Evolutionary conservation across 1,139 yeast species (phyloP).

Genomic region (Debaryomycetaceae sp.): DNA sequence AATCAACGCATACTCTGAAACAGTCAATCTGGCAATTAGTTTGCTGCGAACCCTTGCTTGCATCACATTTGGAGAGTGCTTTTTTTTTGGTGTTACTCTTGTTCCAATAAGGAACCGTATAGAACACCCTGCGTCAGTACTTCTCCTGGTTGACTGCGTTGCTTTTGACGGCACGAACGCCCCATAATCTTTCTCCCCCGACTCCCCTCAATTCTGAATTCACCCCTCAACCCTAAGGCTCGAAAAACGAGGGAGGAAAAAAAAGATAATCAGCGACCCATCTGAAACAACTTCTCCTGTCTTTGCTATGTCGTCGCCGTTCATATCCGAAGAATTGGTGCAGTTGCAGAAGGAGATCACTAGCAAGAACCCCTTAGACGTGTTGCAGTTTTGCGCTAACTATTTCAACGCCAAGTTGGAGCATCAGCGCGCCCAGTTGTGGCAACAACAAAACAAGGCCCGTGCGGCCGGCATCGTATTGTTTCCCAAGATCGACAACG

Average conservation of each 20-base stretch:
- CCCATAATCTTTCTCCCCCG: too few relatives aligned
- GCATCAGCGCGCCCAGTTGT: constrained; percentile 53
- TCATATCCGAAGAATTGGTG: constrained; percentile 47
- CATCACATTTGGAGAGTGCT: too few relatives aligned
- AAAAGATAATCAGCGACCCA: constrained; percentile 2
- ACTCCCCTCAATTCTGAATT: background rate
- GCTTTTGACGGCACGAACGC: too few relatives aligned
- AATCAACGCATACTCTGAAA: too few relatives aligned
- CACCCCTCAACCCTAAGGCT: background rate
- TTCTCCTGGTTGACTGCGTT: too few relatives aligned
- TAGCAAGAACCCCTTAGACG: constrained; percentile 60
- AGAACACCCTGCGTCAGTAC: too few relatives aligned
- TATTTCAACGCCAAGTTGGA: constrained; percentile 62
- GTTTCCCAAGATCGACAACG: constrained; percentile 38
- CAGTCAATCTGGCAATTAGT: too few relatives aligned
- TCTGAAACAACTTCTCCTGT: background rate
- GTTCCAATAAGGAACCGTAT: too few relatives aligned
- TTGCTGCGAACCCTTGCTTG: too few relatives aligned
- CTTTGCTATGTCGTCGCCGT: constrained; percentile 11
- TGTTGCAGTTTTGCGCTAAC: constrained; percentile 71
- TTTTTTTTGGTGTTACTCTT: too few relatives aligned
- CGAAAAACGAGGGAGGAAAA: background rate
- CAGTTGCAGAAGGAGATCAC: constrained; percentile 60
- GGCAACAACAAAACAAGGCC: constrained; percentile 51
- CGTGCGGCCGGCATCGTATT: constrained; percentile 49